Percentiles rank a stretch among this genome's conserved stretches.
These are phyloP conservation scores for Onygenales sp. DNA, from an alignment of 2,329 filamentous ascomycete genomes.

Conservation along the genomic window DNA sequence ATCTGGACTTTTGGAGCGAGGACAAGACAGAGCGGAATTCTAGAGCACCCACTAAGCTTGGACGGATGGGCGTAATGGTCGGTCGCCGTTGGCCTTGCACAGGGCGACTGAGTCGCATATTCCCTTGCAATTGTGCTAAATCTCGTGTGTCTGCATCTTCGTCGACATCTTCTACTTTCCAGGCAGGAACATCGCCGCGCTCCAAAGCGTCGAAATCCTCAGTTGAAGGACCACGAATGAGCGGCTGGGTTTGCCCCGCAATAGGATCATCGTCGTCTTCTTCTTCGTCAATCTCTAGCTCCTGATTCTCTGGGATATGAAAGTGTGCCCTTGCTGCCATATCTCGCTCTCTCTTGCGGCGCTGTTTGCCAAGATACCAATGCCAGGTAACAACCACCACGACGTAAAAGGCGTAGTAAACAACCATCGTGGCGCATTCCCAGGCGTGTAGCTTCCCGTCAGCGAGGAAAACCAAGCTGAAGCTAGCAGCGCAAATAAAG, in stretches of 20 bases:
- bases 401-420: slow-evolving; percentile 85
- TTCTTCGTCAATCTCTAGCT: slow-evolving; percentile 46
- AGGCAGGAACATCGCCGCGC: slow-evolving; percentile 37
- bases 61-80: slow-evolving; percentile 74
- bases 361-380: slow-evolving; percentile 64
- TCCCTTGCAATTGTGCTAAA: slow-evolving; percentile 76
- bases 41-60: slow-evolving; percentile 83
- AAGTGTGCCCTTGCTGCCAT: slow-evolving; percentile 66
- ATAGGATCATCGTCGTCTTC: slow-evolving; percentile 45
- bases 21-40: slow-evolving; percentile 88
- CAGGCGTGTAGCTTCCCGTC: slow-evolving; percentile 77
- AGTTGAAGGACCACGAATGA: slow-evolving; percentile 38
- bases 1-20: slow-evolving; percentile 75
- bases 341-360: slow-evolving; percentile 54
- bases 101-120: slow-evolving; percentile 78
- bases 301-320: slow-evolving; percentile 51
- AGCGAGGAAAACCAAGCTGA: slow-evolving; percentile 77
- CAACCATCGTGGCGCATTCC: slow-evolving; percentile 88
- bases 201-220: slow-evolving; percentile 58
- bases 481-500: slow-evolving; percentile 77
- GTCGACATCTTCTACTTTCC: slow-evolving; percentile 47
- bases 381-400: slow-evolving; percentile 83
- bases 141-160: slow-evolving; percentile 49
- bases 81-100: slow-evolving; percentile 56
- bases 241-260: slow-evolving; percentile 31